Evolutionary conservation across 2,329 filamentous ascomycete genomes (phyloP).

Genomic region (Cytospora mali): DNA sequence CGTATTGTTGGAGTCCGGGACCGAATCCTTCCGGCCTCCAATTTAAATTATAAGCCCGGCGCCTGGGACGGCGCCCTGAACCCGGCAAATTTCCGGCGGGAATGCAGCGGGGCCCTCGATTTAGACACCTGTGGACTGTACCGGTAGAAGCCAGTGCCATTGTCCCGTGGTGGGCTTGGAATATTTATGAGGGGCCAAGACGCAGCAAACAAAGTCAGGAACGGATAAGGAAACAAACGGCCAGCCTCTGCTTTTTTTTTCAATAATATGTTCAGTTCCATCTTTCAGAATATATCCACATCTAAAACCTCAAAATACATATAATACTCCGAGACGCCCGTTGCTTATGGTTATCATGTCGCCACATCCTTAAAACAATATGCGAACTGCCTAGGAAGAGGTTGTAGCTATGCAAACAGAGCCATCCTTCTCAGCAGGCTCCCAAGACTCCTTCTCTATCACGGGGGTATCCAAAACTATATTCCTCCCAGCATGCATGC

Average conservation of each 20-base stretch:
- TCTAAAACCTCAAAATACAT: neutral
- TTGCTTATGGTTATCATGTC: neutral
- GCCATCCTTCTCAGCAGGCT: neutral
- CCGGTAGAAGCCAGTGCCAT: no score
- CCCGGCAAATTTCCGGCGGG: no score
- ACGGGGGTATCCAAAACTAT: neutral
- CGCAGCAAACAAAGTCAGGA: neutral
- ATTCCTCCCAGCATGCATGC: neutral
- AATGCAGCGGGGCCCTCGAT: no score
- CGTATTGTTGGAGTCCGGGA: constrained; percentile 4
- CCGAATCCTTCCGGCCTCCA: constrained; percentile 10
- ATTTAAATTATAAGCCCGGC: no score
- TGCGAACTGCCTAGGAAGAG: neutral
- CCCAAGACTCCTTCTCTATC: neutral
- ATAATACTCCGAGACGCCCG: neutral
- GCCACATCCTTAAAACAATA: neutral
- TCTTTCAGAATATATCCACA: neutral
- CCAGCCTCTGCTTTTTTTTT: neutral
- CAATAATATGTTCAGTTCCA: neutral
- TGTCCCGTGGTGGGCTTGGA: no score
- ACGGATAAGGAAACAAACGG: neutral
- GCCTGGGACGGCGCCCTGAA: no score
- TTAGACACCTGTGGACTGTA: no score
- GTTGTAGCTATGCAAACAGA: neutral
- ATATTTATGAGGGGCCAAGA: neutral